Base-by-base conservation (phyloP, 306 rosid species). In the Mimosa bimucronata region DNA sequence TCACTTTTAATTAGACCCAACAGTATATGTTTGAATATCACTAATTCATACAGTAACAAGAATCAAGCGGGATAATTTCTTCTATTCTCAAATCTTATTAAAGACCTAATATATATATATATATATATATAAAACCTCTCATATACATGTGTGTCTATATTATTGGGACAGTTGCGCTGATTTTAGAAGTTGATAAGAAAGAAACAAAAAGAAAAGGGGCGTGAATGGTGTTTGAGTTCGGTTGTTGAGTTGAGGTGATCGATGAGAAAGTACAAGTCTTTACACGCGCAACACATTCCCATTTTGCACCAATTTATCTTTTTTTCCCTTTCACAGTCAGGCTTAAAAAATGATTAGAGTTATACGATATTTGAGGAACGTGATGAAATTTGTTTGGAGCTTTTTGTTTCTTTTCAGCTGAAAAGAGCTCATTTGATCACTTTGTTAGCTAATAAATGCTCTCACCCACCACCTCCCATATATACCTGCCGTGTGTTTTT, bases 221-320 rank as follows among this genome's bases (percentile, higher is more conserved):
- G 26, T 30, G 69, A 10, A 7, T 66, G 29, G 72, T 34, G 42
- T 18, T 65, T 31, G 37, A 28, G 38, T 53, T 13, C 7, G 29
- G 67, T 61, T 61, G 70, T 15, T 66, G 44, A 31, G 44, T 65
- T 65, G 70, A 64, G 70, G 70, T 53, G 62, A 55, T 34, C 38
- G 5, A 34, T n/a, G 50, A 67, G 29, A 38, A 67, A 67, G 73
- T 67, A 67, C 50, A 4, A 40, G 19, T 2, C 73, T 67, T 67
- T 38, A 67, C 31, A 40, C 19, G 31, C 45, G 45, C 71, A 66
- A 7, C 71, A 66, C 44, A 34, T 7, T 31, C 6, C 26, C 28
- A 8, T n/a, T 34, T 7, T 21, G n/a, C 71, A 16, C 9, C 19
- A 16, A 16, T 25, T 9, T 30, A 15, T 48, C 1, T 45, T 48